phyloP scores from a whole-genome alignment of 495 filamentous ascomycete species.

The Aspergillus mulundensis region DNA sequence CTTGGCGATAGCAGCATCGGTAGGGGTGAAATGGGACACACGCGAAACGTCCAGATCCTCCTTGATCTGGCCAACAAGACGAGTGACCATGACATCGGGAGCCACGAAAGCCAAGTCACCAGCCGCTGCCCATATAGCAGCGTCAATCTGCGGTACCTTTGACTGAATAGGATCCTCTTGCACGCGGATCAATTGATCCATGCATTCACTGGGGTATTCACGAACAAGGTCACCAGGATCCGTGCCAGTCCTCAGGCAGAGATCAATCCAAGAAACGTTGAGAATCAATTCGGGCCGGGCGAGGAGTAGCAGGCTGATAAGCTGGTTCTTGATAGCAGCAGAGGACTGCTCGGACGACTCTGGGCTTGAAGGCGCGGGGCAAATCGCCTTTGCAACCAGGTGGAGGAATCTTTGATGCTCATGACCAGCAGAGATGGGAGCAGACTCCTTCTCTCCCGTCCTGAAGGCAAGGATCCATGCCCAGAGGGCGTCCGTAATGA shows the following conservation, averaged over 20 bases:
- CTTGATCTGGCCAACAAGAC: constrained; percentile 67
- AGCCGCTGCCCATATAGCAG: constrained; percentile 73
- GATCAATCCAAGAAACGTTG: constrained; percentile 76
- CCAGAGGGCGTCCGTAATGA: constrained; percentile 74
- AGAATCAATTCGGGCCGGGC: constrained; percentile 74
- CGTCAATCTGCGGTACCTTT: constrained; percentile 44
- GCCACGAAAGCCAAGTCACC: constrained; percentile 93
- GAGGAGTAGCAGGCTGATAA: constrained; percentile 73
- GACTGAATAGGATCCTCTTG: constrained; percentile 40
- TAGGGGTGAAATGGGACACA: constrained; percentile 67
- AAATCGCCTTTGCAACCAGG: constrained; percentile 68
- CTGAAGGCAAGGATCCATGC: constrained; percentile 67
- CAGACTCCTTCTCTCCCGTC: constrained; percentile 69
- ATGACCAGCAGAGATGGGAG: constrained; percentile 63
- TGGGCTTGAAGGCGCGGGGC: constrained; percentile 43
- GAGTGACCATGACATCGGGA: constrained; percentile 73
- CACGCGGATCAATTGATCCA: constrained; percentile 41
- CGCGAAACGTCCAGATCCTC: constrained; percentile 64
- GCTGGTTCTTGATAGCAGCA: constrained; percentile 52
- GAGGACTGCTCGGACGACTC: constrained; percentile 32
- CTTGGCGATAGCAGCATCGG: constrained; percentile 85
- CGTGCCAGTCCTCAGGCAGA: constrained; percentile 69
- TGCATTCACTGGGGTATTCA: constrained; percentile 44
- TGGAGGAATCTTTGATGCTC: constrained; percentile 50
- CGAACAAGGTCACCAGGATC: constrained; percentile 77